A percentile compares a stretch with the other conserved stretches of the same genome.
Evolutionary conservation across 2,329 filamentous ascomycete species (phyloP).

Genomic region (Berkeleyomyces rouxiae): DNA sequence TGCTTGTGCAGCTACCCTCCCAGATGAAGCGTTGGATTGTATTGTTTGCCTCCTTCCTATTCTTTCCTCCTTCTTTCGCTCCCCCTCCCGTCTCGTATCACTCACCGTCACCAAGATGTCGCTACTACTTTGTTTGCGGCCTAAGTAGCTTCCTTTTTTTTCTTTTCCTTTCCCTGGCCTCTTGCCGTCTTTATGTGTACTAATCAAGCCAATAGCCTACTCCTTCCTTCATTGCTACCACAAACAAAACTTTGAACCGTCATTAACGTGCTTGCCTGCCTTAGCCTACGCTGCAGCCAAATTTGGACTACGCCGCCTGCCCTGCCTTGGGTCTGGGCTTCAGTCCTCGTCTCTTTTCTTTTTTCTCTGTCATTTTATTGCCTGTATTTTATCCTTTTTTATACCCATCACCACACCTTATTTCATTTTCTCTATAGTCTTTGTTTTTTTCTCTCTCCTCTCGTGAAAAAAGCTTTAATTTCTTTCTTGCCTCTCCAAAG

Average conservation of each 20-base stretch:
- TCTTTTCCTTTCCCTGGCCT: not conserved
- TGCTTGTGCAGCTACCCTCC: not conserved
- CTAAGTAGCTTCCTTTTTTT: not conserved
- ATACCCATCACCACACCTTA: not conserved
- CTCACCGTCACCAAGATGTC: not conserved
- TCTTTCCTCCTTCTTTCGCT: not conserved
- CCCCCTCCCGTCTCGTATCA: not conserved
- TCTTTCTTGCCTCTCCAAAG: not conserved
- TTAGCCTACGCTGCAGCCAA: not conserved
- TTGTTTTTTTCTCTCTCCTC: not conserved
- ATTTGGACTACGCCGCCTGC: not conserved
- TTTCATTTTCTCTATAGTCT: not conserved
- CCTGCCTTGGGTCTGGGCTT: not conserved
- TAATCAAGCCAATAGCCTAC: not conserved
- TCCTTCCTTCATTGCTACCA: not conserved
- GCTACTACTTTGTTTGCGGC: not conserved
- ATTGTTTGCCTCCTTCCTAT: slow-evolving; percentile 1
- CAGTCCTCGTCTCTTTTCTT: not conserved
- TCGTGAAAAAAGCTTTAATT: not conserved
- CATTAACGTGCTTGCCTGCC: not conserved
- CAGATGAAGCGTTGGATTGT: not conserved
- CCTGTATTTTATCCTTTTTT: not conserved
- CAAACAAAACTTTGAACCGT: not conserved
- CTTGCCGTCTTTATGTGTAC: not conserved
- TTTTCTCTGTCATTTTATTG: not conserved